A percentile compares a stretch with the other conserved stretches of the same genome.
phyloP scores from a whole-genome alignment of 345 rosid genomes.

The Salix brachista region DNA sequence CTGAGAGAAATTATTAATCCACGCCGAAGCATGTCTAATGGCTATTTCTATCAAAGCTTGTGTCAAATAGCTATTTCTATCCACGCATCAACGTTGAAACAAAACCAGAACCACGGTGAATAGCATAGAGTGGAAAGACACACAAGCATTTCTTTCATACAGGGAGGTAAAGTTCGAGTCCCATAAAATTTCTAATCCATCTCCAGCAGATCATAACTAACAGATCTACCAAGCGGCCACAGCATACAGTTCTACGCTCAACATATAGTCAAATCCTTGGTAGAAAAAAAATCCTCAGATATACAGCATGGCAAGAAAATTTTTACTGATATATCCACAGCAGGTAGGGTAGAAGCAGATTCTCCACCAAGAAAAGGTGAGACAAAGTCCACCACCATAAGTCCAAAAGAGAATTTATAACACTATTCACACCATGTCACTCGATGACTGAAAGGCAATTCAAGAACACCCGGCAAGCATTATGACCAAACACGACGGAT shows the following conservation, averaged over 20 bases:
- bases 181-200: too few species aligned
- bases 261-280: neutral
- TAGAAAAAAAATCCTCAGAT: too few species aligned
- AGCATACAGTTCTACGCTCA: neutral
- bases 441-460: neutral
- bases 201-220: too few species aligned
- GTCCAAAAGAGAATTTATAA: neutral
- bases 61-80: neutral
- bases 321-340: too few species aligned
- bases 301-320: too few species aligned
- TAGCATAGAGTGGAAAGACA: neutral
- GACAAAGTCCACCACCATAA: too few species aligned
- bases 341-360: too few species aligned
- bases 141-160: too few species aligned
- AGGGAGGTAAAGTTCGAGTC: too few species aligned
- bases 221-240: neutral
- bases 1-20: too few species aligned
- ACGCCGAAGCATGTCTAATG: too few species aligned
- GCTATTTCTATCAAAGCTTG: neutral
- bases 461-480: neutral
- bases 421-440: conserved; percentile 9
- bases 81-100: neutral
- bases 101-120: neutral
- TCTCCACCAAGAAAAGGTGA: too few species aligned
- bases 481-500: neutral